Conservation (phyloP, 2,329 filamentous ascomycete species). For the Capronia coronata region DNA sequence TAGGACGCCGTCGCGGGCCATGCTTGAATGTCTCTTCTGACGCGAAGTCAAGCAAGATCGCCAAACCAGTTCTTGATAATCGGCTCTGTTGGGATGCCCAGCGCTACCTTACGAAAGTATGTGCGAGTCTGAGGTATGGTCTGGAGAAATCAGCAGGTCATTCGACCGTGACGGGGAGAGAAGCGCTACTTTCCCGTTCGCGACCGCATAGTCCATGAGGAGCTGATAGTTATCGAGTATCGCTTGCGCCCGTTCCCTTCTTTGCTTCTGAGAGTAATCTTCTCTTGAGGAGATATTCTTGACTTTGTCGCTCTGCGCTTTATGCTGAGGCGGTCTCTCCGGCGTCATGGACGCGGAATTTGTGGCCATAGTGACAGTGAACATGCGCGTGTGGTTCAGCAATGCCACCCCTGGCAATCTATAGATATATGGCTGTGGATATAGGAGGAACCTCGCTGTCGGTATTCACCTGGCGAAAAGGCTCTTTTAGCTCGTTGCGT, state of each 20-base stretch:
- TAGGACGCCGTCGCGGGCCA: too few species aligned
- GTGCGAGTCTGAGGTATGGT: conserved; percentile 24
- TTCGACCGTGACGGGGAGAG: not conserved
- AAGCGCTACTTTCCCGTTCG: conserved; percentile 33
- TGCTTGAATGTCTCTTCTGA: not conserved
- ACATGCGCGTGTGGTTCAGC: not conserved
- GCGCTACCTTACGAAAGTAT: conserved; percentile 26
- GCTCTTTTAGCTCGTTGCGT: too few species aligned
- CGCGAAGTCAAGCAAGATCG: not conserved
- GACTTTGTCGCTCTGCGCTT: not conserved
- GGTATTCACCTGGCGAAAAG: too few species aligned
- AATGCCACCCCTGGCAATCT: too few species aligned
- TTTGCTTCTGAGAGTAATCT: conserved; percentile 9
- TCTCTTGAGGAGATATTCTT: not conserved
- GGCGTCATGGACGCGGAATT: not conserved
- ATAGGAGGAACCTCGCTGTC: too few species aligned
- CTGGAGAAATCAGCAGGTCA: conserved; percentile 8
- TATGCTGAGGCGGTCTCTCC: not conserved
- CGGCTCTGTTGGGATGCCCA: conserved; percentile 16
- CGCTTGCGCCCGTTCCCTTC: conserved; percentile 11
- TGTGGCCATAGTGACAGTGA: not conserved
- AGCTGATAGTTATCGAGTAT: conserved; percentile 25
- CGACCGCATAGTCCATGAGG: conserved; percentile 37
- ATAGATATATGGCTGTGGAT: too few species aligned
- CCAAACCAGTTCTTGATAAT: conserved; percentile 27